phyloP scores from a whole-genome alignment of 2,329 filamentous ascomycete genomes.

The Sclerotinia subarctica region DNA sequence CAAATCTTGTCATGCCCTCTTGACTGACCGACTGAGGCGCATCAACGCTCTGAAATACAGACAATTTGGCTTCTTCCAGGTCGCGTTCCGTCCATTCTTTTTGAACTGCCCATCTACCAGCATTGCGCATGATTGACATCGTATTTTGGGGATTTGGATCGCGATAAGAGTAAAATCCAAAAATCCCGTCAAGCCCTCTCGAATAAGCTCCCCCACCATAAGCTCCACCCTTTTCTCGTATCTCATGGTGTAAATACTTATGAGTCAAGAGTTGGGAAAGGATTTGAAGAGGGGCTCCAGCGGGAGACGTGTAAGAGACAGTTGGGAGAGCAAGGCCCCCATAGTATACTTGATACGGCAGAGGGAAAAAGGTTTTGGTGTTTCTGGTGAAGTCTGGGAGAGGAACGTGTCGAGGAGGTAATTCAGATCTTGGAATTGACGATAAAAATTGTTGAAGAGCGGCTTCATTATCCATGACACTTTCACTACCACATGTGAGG shows the following conservation, averaged over 20 bases:
- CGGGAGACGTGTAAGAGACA: slow-evolving; percentile 72
- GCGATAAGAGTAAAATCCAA: slow-evolving; percentile 94
- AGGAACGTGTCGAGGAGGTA: slow-evolving; percentile 42
- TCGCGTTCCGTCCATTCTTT: slow-evolving; percentile 79
- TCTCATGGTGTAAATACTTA: slow-evolving; percentile 95
- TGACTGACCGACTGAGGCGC: slow-evolving; percentile 82
- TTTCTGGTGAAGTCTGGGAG: slow-evolving; percentile 44
- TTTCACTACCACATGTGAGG: slow-evolving; percentile 80
- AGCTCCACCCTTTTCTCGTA: slow-evolving; percentile 94
- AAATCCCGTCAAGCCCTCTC: slow-evolving; percentile 74
- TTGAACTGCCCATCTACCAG: slow-evolving; percentile 79
- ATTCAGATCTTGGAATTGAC: slow-evolving; percentile 49
- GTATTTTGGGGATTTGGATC: slow-evolving; percentile 94
- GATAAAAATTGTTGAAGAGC: slow-evolving; percentile 69
- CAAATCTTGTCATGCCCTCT: slow-evolving; percentile 82
- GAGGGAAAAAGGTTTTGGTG: slow-evolving; percentile 80
- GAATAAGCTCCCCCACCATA: slow-evolving; percentile 91
- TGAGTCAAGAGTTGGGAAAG: slow-evolving; percentile 91
- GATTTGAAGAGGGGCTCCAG: slow-evolving; percentile 79
- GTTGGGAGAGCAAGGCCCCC: slow-evolving; percentile 79
- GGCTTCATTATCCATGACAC: slow-evolving; percentile 64
- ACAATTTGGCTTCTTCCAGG: slow-evolving; percentile 92
- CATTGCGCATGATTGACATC: slow-evolving; percentile 76
- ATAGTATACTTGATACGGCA: slow-evolving; percentile 98
- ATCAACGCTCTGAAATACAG: slow-evolving; percentile 88